Evolutionary conservation across 805 yeast genomes (phyloP).

Genomic region (Suhomyces xylopsoci): DNA sequence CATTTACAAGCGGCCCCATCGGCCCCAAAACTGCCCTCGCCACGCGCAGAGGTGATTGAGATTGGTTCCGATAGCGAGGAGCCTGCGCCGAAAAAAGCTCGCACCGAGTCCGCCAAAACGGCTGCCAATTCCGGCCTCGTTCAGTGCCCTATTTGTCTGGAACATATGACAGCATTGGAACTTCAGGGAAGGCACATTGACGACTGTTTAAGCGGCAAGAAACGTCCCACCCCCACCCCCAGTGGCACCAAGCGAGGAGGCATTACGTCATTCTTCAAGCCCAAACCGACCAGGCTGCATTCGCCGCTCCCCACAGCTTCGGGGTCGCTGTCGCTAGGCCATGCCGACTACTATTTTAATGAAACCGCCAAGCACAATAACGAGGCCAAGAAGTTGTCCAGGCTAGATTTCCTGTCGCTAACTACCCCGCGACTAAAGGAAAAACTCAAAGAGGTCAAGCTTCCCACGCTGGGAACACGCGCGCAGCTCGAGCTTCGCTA

Average conservation of each 20-base stretch:
- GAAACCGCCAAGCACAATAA: constrained; percentile 23
- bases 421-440: constrained; percentile 59
- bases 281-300: constrained; percentile 5
- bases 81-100: constrained; percentile 1
- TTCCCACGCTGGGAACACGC: constrained; percentile 64
- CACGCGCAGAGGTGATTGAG: constrained; percentile 14
- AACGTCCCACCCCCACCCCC: background rate
- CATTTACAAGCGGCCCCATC: constrained; percentile 11
- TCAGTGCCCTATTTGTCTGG: constrained; percentile 66
- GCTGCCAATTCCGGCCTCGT: constrained; percentile 24
- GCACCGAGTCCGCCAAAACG: constrained; percentile 16
- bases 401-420: constrained; percentile 61
- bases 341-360: constrained; percentile 30
- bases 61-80: constrained; percentile 9
- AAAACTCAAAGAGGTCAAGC: constrained; percentile 49
- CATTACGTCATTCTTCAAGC: constrained; percentile 33
- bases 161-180: constrained; percentile 50
- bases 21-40: constrained; percentile 1
- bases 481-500: constrained; percentile 65
- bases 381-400: constrained; percentile 48
- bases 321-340: constrained; percentile 11
- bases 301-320: background rate
- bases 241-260: constrained; percentile 5
- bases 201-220: constrained; percentile 46
- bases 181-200: constrained; percentile 63